A percentile compares a stretch with the other conserved stretches of the same genome.
Conservation (phyloP, 352 stramenopile species). For the Phytophthora vignae region DNA sequence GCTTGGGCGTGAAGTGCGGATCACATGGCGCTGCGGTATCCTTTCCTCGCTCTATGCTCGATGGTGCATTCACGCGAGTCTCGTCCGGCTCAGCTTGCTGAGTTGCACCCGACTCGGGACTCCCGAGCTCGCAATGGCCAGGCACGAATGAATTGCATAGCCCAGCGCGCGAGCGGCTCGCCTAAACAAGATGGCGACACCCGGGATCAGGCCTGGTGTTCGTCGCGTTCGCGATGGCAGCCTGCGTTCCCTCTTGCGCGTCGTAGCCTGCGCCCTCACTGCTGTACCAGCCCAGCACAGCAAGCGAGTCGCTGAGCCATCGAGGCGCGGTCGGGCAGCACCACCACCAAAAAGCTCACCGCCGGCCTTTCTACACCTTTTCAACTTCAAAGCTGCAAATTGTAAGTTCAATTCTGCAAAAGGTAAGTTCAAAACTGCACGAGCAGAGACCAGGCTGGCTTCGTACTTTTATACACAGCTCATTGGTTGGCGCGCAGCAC, state of each 20-base stretch:
- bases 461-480: too few relatives aligned
- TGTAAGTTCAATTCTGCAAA: too few relatives aligned
- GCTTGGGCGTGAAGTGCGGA: not conserved
- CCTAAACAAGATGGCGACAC: constrained; percentile 15
- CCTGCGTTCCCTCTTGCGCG: not conserved
- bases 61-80: not conserved
- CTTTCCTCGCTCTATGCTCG: not conserved
- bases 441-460: too few relatives aligned
- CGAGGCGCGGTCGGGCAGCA: not conserved
- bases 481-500: too few relatives aligned
- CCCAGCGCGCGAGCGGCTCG: constrained; percentile 25
- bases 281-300: too few relatives aligned
- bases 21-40: not conserved
- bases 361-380: constrained; percentile 31
- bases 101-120: not conserved
- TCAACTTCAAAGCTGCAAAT: too few relatives aligned
- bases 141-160: constrained; percentile 14
- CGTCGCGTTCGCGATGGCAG: not conserved
- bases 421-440: too few relatives aligned
- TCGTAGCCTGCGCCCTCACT: not conserved
- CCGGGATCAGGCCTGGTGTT: not conserved
- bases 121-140: too few relatives aligned
- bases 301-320: not conserved
- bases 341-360: not conserved
- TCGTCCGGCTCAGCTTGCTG: not conserved